Percentiles rank a stretch among this genome's conserved stretches.
Conservation (phyloP, 495 filamentous ascomycete species). For the Amorphotheca resinae region DNA sequence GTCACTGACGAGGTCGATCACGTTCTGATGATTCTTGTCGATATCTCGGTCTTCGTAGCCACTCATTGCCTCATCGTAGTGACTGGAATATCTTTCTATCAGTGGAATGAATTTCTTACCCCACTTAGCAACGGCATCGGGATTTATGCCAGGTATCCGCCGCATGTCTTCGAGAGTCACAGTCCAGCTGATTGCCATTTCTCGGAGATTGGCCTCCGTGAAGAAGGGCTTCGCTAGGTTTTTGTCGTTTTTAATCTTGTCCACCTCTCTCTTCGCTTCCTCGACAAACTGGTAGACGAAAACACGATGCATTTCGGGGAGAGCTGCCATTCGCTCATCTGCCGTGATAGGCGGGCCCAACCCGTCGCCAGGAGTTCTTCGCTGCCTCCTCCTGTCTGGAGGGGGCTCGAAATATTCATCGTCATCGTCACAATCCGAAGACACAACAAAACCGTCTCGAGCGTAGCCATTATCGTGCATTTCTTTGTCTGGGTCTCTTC, state of each 20-base stretch:
- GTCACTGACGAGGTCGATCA: slow-evolving; percentile 55
- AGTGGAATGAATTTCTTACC: slow-evolving; percentile 56
- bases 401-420: slow-evolving; percentile 45
- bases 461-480: slow-evolving; percentile 31
- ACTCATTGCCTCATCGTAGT: slow-evolving; percentile 46
- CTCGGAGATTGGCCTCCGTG: slow-evolving; percentile 61
- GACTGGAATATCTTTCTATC: slow-evolving; percentile 38
- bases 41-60: slow-evolving; percentile 4
- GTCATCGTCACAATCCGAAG: slow-evolving; percentile 32
- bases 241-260: slow-evolving; percentile 52
- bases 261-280: slow-evolving; percentile 53
- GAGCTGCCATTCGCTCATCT: slow-evolving; percentile 53
- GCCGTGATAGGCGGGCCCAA: slow-evolving; percentile 61
- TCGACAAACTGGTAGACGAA: slow-evolving; percentile 54
- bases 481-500: slow-evolving; percentile 10
- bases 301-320: slow-evolving; percentile 34
- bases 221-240: slow-evolving; percentile 56
- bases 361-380: slow-evolving; percentile 16
- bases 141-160: slow-evolving; percentile 54
- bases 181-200: slow-evolving; percentile 72
- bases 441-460: slow-evolving; percentile 38
- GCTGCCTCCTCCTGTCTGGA: slow-evolving; percentile 13
- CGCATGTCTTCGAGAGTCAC: slow-evolving; percentile 46
- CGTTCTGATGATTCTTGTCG: slow-evolving; percentile 46
- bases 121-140: slow-evolving; percentile 55